Evolutionary conservation across 2,329 filamentous ascomycete species (phyloP), one percentile per base, ranked within the genome.

Genomic region (Aspergillus candidus): DNA sequence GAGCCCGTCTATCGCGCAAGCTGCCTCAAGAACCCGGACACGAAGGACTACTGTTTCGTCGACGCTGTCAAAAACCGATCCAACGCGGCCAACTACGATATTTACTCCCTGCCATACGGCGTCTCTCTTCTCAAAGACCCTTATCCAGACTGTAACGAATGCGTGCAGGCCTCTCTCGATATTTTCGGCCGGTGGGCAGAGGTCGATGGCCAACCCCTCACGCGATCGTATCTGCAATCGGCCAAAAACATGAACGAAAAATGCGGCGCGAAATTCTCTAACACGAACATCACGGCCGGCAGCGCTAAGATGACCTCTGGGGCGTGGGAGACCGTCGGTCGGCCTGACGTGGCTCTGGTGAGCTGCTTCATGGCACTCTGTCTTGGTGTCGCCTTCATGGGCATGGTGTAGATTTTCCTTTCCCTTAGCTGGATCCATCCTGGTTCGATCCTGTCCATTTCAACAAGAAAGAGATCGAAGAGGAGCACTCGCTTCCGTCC

Each of bases 21-120:
- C 6, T 98, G 93, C 62, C 76, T 94, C 14, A 81, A 80, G 48
- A 79, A 87, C 60, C 73, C 79, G 0, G 67, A 72, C 1, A 82
- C 81, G 1, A 74, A 74, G 40, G 77, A 81, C 53, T 96, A 91
- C 72, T 73, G 78, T 71, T 96, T 88, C 64, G 86, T 86, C 53
- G 84, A 87, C 55, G 88, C 91, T 39, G 81, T 90, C 48, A 88
- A 86, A 38, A 94, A 95, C 67, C 63, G 71, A 5, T 78, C 79
- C 15, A 83, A 79, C 7, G 74, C 85, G 0, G 79, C 81, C 29
- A 84, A 93, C 62, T 77, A 80, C 30, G 91, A 90, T 59, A 76
- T 93, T 31, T 98, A 96, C 70, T 91, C 85, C 58, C 72, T 97
- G 3, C 87, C 90, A 0, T 76, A 94, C 43, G 93, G 93, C 47